Percentiles rank a stretch among this genome's conserved stretches.
Conservation (phyloP, 352 stramenopile species). For the Sclerospora graminicola region DNA sequence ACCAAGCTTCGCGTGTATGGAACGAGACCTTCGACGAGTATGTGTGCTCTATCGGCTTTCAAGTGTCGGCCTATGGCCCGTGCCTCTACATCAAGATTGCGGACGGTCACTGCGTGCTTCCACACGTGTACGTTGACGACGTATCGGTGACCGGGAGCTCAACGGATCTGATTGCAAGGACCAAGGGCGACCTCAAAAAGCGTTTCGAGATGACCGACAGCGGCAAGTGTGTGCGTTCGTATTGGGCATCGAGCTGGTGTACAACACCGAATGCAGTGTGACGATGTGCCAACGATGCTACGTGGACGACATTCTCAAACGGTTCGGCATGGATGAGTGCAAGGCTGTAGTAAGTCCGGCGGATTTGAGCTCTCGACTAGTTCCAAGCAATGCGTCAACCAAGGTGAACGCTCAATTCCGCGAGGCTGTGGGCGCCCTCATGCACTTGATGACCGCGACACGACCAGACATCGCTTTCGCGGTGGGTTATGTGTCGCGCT, state of each 20-base stretch:
- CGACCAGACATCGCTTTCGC: constrained; percentile 11
- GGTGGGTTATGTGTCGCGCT: constrained; percentile 7
- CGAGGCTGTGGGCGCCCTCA: constrained; percentile 12
- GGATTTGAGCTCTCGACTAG: background rate
- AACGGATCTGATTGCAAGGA: constrained; percentile 5
- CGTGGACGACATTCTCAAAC: constrained; percentile 14
- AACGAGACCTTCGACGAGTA: constrained; percentile 5
- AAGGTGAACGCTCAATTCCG: constrained; percentile 9
- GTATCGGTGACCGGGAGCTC: constrained; percentile 11
- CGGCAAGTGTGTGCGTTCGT: constrained; percentile 16
- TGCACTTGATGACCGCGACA: constrained; percentile 14
- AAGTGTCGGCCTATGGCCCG: background rate
- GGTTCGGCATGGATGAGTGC: constrained; percentile 15
- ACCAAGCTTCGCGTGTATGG: constrained; percentile 6
- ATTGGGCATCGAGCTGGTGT: constrained; percentile 8
- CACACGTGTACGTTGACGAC: constrained; percentile 11
- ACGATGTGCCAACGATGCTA: constrained; percentile 12
- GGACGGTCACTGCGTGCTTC: constrained; percentile 2
- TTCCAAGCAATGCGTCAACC: constrained; percentile 1
- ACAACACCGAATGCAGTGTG: constrained; percentile 7
- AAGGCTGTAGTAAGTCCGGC: constrained; percentile 4
- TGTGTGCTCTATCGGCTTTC: background rate
- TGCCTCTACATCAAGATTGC: constrained; percentile 12
- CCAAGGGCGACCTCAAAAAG: constrained; percentile 7
- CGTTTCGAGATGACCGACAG: constrained; percentile 19